Evolutionary conservation across 2,329 filamentous ascomycete species (phyloP), one percentile per base, ranked within the genome.

Genomic region (Hymenoscyphus infarciens): DNA sequence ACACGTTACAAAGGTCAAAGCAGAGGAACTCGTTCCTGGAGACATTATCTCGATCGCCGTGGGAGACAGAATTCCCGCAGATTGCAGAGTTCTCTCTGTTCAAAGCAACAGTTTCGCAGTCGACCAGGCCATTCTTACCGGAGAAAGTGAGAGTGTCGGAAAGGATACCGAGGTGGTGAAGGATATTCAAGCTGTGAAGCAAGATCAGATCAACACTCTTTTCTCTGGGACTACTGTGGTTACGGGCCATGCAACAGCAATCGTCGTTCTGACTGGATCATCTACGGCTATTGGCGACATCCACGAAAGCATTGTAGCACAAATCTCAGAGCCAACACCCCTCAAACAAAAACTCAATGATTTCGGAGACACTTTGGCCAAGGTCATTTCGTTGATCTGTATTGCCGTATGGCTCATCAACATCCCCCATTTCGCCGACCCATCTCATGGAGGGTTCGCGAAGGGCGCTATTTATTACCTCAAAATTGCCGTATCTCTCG

Each of bases 401-500:
- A 82, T 98, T 68, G 81, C 97, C 62, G 95, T 99, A 71, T 99
- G 95, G 95, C 82, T 98, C 64, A 99, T 99, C 83, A 99, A 99
- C 80, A 91, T 98, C 70, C 89, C 91, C 73, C 92, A 99, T 80
- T 99, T 99, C 82, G 95, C 87, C 74, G 95, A 99, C 73, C 92
- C 93, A 31, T 89, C 90, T 68, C 94, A 97, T 71, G 95, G 95
- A 71, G 90, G 87, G 77, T 97, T 92, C 88, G 85, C 91, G 67
- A 99, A 98, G 81, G 95, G 95, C 64, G 95, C 95, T 64, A 98
- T 99, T 73, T 99, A 99, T 83, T 99, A 99, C 78, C 86, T 99
- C 72, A 99, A 99, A 83, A 99, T 99, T 74, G 95, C 95, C 52
- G 96, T 99, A 52, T 99, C 95, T 57, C 89, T 99, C 42, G 96